These are phyloP conservation scores for Zygoascus sp. DNA, from an alignment of 1,139 yeast species.

Conservation along the genomic window DNA sequence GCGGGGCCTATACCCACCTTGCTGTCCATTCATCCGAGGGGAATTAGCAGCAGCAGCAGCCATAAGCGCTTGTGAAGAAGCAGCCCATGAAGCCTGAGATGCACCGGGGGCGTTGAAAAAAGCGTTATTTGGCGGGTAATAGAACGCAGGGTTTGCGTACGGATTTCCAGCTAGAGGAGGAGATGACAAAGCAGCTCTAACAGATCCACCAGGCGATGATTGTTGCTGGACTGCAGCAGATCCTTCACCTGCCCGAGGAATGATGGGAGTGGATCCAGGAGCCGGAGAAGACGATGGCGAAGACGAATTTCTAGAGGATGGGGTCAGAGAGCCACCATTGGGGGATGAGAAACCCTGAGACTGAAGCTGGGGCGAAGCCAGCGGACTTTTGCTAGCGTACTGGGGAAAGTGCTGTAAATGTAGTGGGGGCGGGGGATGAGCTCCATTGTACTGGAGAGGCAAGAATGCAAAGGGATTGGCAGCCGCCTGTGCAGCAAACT, in stretches of 20 bases:
- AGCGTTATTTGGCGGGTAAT: conserved; percentile 5
- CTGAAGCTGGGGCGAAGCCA: neutral
- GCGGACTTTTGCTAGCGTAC: neutral
- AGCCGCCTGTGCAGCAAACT: conserved; percentile 11
- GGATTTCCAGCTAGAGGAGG: neutral
- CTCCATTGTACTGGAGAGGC: conserved; percentile 9
- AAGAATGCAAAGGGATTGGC: conserved; percentile 13
- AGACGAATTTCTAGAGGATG: neutral
- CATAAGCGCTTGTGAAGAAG: conserved; percentile 8
- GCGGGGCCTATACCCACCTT: conserved; percentile 1
- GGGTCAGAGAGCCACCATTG: neutral
- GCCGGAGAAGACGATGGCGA: conserved; percentile 1
- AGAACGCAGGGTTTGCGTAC: conserved; percentile 1
- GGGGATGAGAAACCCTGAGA: conserved; percentile 1
- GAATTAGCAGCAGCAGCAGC: conserved; percentile 13
- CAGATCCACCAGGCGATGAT: neutral
- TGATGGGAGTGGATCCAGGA: neutral
- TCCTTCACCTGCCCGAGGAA: neutral
- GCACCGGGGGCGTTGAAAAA: conserved; percentile 13
- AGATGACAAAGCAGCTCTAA: neutral
- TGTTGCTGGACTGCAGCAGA: neutral
- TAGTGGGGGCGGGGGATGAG: neutral
- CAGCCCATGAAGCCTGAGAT: conserved; percentile 12
- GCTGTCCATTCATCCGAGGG: conserved; percentile 3
- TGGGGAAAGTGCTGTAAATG: neutral